Percentiles rank a stretch among this genome's conserved stretches.
Conservation (phyloP, 2,329 filamentous ascomycete genomes). For the Colletotrichum melonis region DNA sequence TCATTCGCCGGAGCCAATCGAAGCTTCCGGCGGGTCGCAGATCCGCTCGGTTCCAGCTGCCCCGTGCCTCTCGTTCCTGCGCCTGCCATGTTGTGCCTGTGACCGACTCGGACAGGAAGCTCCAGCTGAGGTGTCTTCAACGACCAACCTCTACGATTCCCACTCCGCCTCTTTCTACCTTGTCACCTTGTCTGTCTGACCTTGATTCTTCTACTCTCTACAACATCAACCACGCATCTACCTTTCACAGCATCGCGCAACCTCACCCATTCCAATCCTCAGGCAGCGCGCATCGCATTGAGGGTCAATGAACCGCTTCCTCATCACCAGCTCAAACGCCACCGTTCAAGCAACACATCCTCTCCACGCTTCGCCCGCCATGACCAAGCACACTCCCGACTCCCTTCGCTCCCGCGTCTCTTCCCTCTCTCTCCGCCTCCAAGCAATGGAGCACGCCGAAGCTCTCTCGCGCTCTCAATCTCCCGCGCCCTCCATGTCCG, state of each 20-base stretch:
- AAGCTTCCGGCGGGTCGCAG: conserved; percentile 22
- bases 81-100: neutral
- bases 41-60: neutral
- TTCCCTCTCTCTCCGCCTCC: conserved; percentile 57
- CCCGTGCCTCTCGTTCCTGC: no score
- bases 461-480: conserved; percentile 31
- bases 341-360: conserved; percentile 1
- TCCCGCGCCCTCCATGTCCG: conserved; percentile 42
- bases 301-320: conserved; percentile 18
- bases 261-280: neutral
- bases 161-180: neutral
- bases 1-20: neutral
- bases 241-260: neutral
- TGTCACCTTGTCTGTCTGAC: neutral
- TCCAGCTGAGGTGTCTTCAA: conserved; percentile 30
- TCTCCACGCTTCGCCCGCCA: conserved; percentile 38
- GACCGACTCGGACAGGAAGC: conserved; percentile 1
- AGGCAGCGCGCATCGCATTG: neutral
- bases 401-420: conserved; percentile 57
- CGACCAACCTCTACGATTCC: neutral
- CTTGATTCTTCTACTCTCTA: neutral
- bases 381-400: conserved; percentile 59
- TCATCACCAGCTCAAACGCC: neutral
- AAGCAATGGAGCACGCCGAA: conserved; percentile 43
- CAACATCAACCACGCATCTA: neutral